Conservation (phyloP, 2,329 filamentous ascomycete species). For the Calonectria montana region DNA sequence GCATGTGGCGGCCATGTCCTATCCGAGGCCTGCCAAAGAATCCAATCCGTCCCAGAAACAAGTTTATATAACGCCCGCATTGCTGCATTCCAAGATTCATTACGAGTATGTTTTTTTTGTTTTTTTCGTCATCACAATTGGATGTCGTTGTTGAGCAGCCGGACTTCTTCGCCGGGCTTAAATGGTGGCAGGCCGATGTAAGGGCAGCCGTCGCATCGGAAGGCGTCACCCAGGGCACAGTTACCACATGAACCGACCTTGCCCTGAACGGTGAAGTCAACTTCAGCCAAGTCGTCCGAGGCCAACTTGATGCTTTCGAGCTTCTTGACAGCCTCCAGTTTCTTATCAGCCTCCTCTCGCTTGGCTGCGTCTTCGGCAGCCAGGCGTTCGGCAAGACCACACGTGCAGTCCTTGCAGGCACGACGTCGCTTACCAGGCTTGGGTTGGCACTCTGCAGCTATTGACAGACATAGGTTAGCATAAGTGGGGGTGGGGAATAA, state of each 20-base stretch:
- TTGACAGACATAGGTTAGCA: slow-evolving; percentile 12
- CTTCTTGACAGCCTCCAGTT: slow-evolving; percentile 78
- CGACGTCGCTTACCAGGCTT: slow-evolving; percentile 89
- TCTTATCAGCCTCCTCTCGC: slow-evolving; percentile 71
- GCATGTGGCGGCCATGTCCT: slow-evolving; percentile 29
- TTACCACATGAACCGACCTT: slow-evolving; percentile 96
- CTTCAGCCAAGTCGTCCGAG: slow-evolving; percentile 81
- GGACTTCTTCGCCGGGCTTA: slow-evolving; percentile 95
- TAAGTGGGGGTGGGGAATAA: neutral
- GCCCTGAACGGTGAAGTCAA: slow-evolving; percentile 97
- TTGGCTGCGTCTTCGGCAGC: slow-evolving; percentile 86
- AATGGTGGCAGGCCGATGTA: slow-evolving; percentile 95
- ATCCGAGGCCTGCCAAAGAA: slow-evolving; percentile 31
- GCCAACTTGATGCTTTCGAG: slow-evolving; percentile 78
- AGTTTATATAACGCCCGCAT: slow-evolving; percentile 39
- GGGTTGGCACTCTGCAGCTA: slow-evolving; percentile 86
- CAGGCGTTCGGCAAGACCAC: slow-evolving; percentile 86
- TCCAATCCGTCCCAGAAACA: slow-evolving; percentile 33
- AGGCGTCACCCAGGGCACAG: slow-evolving; percentile 92
- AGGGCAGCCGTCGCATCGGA: slow-evolving; percentile 78
- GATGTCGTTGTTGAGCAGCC: slow-evolving; percentile 85
- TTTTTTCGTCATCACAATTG: slow-evolving; percentile 74
- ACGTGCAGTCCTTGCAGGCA: slow-evolving; percentile 98
- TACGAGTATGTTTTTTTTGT: slow-evolving; percentile 20
- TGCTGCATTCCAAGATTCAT: slow-evolving; percentile 33